These are phyloP conservation scores for Magnusiomyces ingens DNA, from an alignment of 1,139 yeast genomes.

Conservation along the genomic window DNA sequence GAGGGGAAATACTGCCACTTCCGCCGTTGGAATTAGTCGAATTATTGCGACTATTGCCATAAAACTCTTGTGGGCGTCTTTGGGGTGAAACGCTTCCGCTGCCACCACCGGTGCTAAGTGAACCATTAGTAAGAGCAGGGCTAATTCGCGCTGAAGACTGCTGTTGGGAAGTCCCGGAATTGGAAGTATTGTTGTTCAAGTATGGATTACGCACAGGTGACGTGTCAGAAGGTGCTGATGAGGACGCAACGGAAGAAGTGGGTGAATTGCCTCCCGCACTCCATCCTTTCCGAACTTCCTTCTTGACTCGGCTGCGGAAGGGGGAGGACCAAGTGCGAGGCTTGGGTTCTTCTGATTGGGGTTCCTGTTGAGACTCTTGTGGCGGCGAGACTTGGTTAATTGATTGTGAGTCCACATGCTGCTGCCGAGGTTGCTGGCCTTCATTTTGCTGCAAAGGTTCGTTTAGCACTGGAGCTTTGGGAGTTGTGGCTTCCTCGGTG, in stretches of 20 bases:
- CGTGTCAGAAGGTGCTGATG: slow-evolving; percentile 4
- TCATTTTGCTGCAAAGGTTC: background rate
- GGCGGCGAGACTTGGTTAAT: too few relatives aligned
- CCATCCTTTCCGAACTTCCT: slow-evolving; percentile 27
- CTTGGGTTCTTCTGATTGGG: slow-evolving; percentile 18
- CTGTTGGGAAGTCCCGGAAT: too few relatives aligned
- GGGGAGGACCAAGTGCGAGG: slow-evolving; percentile 37
- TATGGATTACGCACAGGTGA: background rate
- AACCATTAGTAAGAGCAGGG: too few relatives aligned
- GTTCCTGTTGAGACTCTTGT: background rate
- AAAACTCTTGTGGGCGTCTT: too few relatives aligned
- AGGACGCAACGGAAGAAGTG: slow-evolving; percentile 14
- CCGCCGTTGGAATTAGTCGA: background rate
- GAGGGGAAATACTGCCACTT: background rate
- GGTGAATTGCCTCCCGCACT: slow-evolving; percentile 10
- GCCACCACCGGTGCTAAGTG: too few relatives aligned
- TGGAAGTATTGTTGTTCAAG: background rate
- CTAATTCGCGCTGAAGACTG: too few relatives aligned
- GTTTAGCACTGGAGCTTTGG: background rate
- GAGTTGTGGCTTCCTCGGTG: too few relatives aligned
- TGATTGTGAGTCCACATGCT: background rate
- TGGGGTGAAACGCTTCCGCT: too few relatives aligned
- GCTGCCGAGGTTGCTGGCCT: too few relatives aligned
- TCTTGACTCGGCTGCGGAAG: slow-evolving; percentile 30
- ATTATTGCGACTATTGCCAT: background rate